Percentiles rank a stretch among this genome's conserved stretches.
These are phyloP conservation scores for Hypoxylon sp. DNA, from an alignment of 2,329 filamentous ascomycete genomes.

Conservation along the genomic window DNA sequence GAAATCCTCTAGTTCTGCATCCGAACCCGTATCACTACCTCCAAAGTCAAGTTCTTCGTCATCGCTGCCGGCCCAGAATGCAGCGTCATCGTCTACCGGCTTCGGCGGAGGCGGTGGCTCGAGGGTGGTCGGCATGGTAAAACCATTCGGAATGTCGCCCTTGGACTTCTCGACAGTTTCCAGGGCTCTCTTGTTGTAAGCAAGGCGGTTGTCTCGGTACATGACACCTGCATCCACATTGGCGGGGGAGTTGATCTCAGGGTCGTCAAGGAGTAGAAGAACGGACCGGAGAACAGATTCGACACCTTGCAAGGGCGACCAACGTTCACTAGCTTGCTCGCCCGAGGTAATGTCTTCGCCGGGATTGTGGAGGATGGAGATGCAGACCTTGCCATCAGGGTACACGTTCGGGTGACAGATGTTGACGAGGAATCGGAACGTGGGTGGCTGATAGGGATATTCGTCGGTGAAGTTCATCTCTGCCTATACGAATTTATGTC, in stretches of 20 bases:
- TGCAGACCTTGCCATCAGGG: slow-evolving; percentile 87
- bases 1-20: slow-evolving; percentile 68
- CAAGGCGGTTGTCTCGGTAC: slow-evolving; percentile 75
- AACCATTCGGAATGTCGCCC: slow-evolving; percentile 79
- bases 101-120: slow-evolving; percentile 68
- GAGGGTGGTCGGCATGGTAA: slow-evolving; percentile 81
- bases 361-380: slow-evolving; percentile 92
- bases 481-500: slow-evolving; percentile 57
- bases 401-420: slow-evolving; percentile 97
- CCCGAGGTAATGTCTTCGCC: slow-evolving; percentile 94
- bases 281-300: slow-evolving; percentile 95
- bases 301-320: slow-evolving; percentile 92
- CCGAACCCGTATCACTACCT: slow-evolving; percentile 71
- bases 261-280: slow-evolving; percentile 89
- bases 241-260: slow-evolving; percentile 90
- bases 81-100: slow-evolving; percentile 74
- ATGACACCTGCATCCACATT: slow-evolving; percentile 93
- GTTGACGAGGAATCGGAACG: slow-evolving; percentile 81
- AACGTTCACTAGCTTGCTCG: slow-evolving; percentile 87
- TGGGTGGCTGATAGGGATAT: slow-evolving; percentile 89
- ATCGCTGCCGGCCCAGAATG: slow-evolving; percentile 83
- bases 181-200: slow-evolving; percentile 75
- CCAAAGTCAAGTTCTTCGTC: slow-evolving; percentile 82
- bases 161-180: slow-evolving; percentile 78
- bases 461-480: slow-evolving; percentile 87